Conservation (phyloP, 345 rosid genomes). For the Camelina sativa region DNA sequence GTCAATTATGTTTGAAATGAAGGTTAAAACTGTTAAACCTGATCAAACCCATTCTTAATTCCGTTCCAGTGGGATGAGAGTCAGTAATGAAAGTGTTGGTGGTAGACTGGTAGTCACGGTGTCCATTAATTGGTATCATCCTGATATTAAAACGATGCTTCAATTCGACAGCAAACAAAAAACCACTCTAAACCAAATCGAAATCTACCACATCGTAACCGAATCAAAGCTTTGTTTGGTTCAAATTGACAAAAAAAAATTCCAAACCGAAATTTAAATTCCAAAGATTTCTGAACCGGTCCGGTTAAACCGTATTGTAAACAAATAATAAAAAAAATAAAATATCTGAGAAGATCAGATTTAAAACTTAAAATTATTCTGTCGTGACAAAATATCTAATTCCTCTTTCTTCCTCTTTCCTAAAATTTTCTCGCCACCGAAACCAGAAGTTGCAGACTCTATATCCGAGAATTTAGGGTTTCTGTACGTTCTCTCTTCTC, state of each 20-base stretch:
- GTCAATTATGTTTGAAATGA: neutral
- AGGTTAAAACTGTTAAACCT: neutral
- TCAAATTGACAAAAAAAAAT: neutral
- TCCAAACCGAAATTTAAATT: neutral
- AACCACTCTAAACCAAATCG: neutral
- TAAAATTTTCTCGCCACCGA: constrained; percentile 24
- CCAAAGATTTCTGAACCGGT: neutral
- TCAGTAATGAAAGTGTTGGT: too few relatives aligned
- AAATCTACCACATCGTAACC: neutral
- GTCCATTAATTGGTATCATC: too few relatives aligned
- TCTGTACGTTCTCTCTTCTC: constrained; percentile 18
- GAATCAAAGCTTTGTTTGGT: neutral
- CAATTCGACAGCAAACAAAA: neutral
- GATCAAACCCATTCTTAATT: too few relatives aligned
- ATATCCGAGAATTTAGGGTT: constrained; percentile 46
- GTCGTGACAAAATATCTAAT: neutral
- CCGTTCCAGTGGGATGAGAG: too few relatives aligned
- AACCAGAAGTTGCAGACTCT: constrained; percentile 30
- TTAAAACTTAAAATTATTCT: neutral
- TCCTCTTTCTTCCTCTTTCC: constrained; percentile 15
- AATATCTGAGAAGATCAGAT: neutral
- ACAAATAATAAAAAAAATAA: neutral
- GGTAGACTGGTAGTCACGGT: too few relatives aligned
- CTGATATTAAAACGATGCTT: neutral
- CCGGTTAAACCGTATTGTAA: neutral